Conservation (phyloP, 1,284 basidiomycete genomes). For the Puccinia triticina region DNA sequence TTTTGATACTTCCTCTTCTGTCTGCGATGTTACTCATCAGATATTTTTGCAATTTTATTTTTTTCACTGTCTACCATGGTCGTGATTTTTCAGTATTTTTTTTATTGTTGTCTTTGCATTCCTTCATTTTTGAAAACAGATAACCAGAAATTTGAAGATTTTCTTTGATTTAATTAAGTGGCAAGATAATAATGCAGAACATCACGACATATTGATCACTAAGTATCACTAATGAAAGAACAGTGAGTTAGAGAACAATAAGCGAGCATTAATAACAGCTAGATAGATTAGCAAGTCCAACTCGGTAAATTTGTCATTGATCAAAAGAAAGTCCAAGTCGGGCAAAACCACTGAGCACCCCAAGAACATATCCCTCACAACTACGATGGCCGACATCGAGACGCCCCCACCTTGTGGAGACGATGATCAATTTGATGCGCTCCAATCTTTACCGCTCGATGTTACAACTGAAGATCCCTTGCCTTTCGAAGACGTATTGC, state of each 20-base stretch:
- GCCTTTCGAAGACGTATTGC: background rate
- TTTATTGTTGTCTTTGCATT: background rate
- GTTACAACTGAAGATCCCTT: too few relatives aligned
- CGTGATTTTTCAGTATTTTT: background rate
- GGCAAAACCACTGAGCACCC: too few relatives aligned
- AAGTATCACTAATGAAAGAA: background rate
- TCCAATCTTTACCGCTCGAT: background rate
- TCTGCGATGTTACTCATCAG: background rate
- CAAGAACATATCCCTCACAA: too few relatives aligned
- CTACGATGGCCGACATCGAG: too few relatives aligned
- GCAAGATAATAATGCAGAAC: background rate
- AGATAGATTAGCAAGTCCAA: background rate
- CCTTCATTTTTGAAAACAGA: too few relatives aligned
- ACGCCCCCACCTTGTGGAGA: too few relatives aligned
- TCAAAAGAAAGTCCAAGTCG: too few relatives aligned
- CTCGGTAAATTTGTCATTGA: background rate
- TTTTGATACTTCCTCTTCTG: background rate
- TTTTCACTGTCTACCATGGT: background rate
- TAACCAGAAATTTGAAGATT: background rate
- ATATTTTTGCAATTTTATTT: background rate
- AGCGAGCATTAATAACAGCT: too few relatives aligned
- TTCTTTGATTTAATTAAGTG: background rate
- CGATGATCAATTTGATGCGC: too few relatives aligned
- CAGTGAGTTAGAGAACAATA: background rate
- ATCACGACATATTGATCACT: background rate